phyloP scores from a whole-genome alignment of 805 yeast species.

The Lachancea dasiensis region DNA sequence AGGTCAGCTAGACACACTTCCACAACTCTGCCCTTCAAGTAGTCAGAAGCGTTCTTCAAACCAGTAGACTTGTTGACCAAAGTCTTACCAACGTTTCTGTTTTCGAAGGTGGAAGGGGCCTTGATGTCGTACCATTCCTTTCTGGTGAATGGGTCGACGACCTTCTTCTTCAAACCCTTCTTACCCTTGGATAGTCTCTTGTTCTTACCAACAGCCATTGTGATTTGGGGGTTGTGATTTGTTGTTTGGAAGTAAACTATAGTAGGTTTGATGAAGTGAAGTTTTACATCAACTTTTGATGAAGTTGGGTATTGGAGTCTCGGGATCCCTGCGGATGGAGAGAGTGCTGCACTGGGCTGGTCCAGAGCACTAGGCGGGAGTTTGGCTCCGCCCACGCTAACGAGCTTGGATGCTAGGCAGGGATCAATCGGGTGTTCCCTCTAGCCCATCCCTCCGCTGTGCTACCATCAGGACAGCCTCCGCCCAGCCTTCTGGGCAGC shows the following conservation, averaged over 20 bases:
- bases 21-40: constrained; percentile 95
- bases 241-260: background rate
- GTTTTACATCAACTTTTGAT: constrained; percentile 2
- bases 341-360: background rate
- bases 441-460: too few species aligned
- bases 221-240: constrained; percentile 13
- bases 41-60: constrained; percentile 96
- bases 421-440: too few species aligned
- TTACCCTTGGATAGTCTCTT: constrained; percentile 80
- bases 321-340: too few species aligned
- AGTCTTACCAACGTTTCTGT: constrained; percentile 98
- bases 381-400: too few species aligned
- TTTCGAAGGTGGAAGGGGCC: constrained; percentile 98
- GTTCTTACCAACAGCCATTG: constrained; percentile 82
- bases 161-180: constrained; percentile 99
- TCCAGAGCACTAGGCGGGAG: background rate
- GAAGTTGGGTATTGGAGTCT: constrained; percentile 4
- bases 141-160: constrained; percentile 98
- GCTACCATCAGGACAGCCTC: too few species aligned
- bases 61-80: constrained; percentile 98
- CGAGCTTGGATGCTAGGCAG: too few species aligned
- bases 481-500: too few species aligned
- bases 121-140: constrained; percentile 98
- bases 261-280: constrained; percentile 1
- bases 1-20: constrained; percentile 95